Percentiles rank a stretch among this genome's conserved stretches.
Evolutionary conservation across 2,329 filamentous ascomycete genomes (phyloP).

Genomic region (Nothopassalora personata): DNA sequence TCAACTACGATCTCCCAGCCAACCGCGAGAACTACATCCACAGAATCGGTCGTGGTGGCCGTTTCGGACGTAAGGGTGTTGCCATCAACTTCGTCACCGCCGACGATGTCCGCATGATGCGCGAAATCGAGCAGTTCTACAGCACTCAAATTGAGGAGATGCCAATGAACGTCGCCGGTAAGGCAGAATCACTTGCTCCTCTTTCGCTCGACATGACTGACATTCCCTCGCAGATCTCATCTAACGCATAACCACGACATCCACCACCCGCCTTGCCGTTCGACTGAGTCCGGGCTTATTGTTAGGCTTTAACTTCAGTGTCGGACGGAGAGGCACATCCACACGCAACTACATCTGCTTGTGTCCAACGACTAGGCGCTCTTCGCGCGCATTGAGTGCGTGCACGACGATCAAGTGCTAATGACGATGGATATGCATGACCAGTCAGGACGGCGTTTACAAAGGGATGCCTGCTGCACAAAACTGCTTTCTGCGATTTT

Average conservation of each 20-base stretch:
- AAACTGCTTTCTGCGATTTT: slow-evolving; percentile 26
- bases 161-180: slow-evolving; percentile 83
- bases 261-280: slow-evolving; percentile 19
- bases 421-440: slow-evolving; percentile 27
- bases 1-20: slow-evolving; percentile 98
- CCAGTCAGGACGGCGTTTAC: slow-evolving; percentile 22
- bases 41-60: slow-evolving; percentile 97
- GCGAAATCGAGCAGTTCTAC: slow-evolving; percentile 99
- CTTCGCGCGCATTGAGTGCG: slow-evolving; percentile 13
- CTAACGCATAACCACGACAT: slow-evolving; percentile 25
- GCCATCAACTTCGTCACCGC: slow-evolving; percentile 99
- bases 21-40: slow-evolving; percentile 99
- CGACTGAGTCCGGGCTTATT: slow-evolving; percentile 20
- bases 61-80: slow-evolving; percentile 99
- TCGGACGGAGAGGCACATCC: slow-evolving; percentile 18
- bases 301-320: slow-evolving; percentile 5
- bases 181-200: slow-evolving; percentile 29
- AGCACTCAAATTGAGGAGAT: slow-evolving; percentile 99
- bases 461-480: slow-evolving; percentile 17
- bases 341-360: slow-evolving; percentile 15
- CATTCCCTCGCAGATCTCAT: slow-evolving; percentile 42
- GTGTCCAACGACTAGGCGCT: slow-evolving; percentile 16
- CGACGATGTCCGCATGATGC: slow-evolving; percentile 99
- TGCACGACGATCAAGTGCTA: slow-evolving; percentile 15
- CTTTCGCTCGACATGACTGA: slow-evolving; percentile 4